Evolutionary conservation across 495 filamentous ascomycete genomes (phyloP), one percentile per base, ranked within the genome.

Genomic region (Cercophora scortea): DNA sequence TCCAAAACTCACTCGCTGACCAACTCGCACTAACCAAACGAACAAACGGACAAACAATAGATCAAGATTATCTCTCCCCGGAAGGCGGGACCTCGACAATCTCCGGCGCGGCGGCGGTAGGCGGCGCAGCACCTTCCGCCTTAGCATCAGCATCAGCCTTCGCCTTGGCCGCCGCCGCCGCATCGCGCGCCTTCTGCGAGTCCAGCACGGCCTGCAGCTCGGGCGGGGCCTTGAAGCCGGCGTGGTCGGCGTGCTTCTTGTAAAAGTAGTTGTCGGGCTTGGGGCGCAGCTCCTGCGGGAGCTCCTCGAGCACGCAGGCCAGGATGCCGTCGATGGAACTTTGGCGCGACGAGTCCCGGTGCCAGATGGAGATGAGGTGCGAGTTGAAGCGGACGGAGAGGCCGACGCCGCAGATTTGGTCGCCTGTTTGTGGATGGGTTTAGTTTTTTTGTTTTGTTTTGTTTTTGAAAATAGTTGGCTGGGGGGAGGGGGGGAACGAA

Each of bases 341-440:
- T 52, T 87, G 74, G 63, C 88, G 86, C 13, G 79, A 82, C 34
- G 76, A 76, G 57, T 91, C 86, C 35, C 90, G 86, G 68, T 94
- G 90, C 90, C 90, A 96, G 56, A 96, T 79, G 46, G 83, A 84
- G 62, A 96, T 85, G 39, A 90, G 78, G 59, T 89, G 80, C 4
- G 81, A 82, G 65, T 84, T 89, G 66, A 87, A 89, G 54, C 87
- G 79, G 47, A 88, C 84, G 4, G 81, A 83, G 47, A 87, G 77
- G 9, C 79, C 80, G 50, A 90, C 78, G 45, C 86, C 86, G 61
- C 86, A 89, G 50, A 90, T 85, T 54, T 90, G 86, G 63, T 96
- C 90, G 52, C 82, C 85, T 87, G 33, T 25, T 5, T 5, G n/a
- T n/a, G n/a, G 25, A 25, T 25, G 25, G 25, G 25, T 25, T 25